Conservation (phyloP, 2,329 filamentous ascomycete genomes). For the Cytospora piceicola region DNA sequence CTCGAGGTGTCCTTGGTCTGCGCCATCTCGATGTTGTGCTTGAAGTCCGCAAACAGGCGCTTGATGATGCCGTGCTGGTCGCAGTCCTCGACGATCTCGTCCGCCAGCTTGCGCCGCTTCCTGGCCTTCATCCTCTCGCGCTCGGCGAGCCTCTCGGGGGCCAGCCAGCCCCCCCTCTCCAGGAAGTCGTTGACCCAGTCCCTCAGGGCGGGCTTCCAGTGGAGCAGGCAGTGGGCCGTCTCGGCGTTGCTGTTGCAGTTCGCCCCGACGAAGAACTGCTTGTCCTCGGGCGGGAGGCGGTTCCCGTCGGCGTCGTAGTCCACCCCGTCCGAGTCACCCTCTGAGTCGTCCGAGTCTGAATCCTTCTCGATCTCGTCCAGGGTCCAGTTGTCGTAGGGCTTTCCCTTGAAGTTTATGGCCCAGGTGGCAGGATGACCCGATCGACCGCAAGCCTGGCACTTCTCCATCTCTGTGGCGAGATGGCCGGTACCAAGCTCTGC, state of each 20-base stretch:
- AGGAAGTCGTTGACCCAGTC: constrained; percentile 70
- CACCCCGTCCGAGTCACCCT: constrained; percentile 41
- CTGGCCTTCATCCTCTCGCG: constrained; percentile 64
- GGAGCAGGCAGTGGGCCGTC: constrained; percentile 71
- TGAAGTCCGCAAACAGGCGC: constrained; percentile 68
- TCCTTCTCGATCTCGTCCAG: constrained; percentile 63
- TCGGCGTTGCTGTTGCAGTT: constrained; percentile 58
- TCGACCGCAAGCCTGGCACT: constrained; percentile 51
- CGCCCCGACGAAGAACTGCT: constrained; percentile 44
- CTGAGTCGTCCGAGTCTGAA: constrained; percentile 38
- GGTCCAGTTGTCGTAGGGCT: constrained; percentile 67
- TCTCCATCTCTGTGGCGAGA: constrained; percentile 16
- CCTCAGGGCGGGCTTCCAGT: constrained; percentile 78
- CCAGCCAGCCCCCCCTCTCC: constrained; percentile 59
- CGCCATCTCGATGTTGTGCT: constrained; percentile 62
- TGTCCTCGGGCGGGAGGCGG: constrained; percentile 43
- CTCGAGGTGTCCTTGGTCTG: constrained; percentile 48
- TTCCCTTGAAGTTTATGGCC: constrained; percentile 65
- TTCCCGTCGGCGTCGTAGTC: constrained; percentile 47
- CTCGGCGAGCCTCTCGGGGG: constrained; percentile 59
- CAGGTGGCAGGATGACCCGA: constrained; percentile 69
- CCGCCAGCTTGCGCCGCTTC: constrained; percentile 62
- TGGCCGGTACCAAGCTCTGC: constrained; percentile 28
- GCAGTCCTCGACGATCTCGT: constrained; percentile 69
- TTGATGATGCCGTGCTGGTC: constrained; percentile 60